These are phyloP conservation scores for Ophiognomonia clavigignenti-juglandacearum DNA, from an alignment of 2,329 filamentous ascomycete species.

Conservation along the genomic window DNA sequence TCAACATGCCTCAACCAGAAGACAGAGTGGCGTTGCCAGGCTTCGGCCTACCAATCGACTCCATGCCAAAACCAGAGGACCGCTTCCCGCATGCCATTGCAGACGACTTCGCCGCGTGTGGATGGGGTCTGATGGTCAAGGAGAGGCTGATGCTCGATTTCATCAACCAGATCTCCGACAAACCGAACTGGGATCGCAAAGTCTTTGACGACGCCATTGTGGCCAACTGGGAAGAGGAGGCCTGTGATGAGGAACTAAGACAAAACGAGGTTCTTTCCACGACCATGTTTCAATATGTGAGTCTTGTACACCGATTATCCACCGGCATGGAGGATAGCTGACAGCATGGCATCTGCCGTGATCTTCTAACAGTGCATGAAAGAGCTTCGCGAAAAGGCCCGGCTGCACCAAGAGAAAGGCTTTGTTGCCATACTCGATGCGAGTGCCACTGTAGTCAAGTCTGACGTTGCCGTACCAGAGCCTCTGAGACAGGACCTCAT, in stretches of 20 bases:
- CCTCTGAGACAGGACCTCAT: slow-evolving; percentile 36
- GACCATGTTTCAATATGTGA: no score
- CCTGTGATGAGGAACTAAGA: slow-evolving; percentile 12
- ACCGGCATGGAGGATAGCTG: no score
- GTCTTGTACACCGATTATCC: no score
- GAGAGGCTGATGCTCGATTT: slow-evolving; percentile 3
- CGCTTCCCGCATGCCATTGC: no score
- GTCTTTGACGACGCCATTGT: slow-evolving; percentile 24
- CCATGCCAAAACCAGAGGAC: no score
- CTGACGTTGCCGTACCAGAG: slow-evolving; percentile 38
- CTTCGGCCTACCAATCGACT: no score
- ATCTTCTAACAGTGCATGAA: no score
- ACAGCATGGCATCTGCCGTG: no score
- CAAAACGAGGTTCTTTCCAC: neutral
- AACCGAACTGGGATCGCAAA: slow-evolving; percentile 25
- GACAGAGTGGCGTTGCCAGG: no score
- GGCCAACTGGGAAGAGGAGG: slow-evolving; percentile 24
- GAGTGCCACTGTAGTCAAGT: slow-evolving; percentile 37
- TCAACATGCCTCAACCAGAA: no score
- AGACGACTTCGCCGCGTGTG: no score
- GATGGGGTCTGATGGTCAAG: slow-evolving; percentile 1
- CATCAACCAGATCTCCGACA: slow-evolving; percentile 13
- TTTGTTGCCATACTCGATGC: slow-evolving; percentile 13
- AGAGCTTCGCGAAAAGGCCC: slow-evolving; percentile 5
- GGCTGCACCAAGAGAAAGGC: slow-evolving; percentile 13